These are phyloP conservation scores for Aspergillus taichungensis DNA, from an alignment of 495 filamentous ascomycete species.

Conservation along the genomic window DNA sequence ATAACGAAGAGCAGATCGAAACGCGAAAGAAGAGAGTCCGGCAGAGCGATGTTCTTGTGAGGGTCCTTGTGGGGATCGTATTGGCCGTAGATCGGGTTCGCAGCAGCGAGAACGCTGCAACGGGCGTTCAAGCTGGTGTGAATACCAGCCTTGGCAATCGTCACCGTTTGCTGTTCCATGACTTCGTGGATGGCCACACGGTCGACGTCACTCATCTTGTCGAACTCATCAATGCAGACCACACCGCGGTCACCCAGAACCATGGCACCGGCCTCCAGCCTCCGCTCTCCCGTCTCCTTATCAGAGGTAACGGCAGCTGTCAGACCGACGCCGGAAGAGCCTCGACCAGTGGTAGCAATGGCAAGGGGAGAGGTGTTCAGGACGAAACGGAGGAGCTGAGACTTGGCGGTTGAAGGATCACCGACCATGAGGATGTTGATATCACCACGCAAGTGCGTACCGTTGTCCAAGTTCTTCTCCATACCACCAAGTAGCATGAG, in stretches of 20 bases:
- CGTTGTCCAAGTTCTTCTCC: constrained; percentile 98
- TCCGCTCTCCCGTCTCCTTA: constrained; percentile 93
- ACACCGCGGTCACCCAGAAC: constrained; percentile 95
- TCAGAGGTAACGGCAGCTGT: constrained; percentile 94
- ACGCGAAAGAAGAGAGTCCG: constrained; percentile 94
- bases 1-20: constrained; percentile 98
- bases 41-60: constrained; percentile 95
- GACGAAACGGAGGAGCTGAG: constrained; percentile 93
- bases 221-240: constrained; percentile 99
- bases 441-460: constrained; percentile 94
- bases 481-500: constrained; percentile 96
- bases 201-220: constrained; percentile 99
- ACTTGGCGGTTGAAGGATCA: constrained; percentile 97
- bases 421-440: constrained; percentile 99
- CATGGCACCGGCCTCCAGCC: constrained; percentile 97
- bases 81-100: constrained; percentile 96
- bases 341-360: constrained; percentile 94
- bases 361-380: constrained; percentile 95
- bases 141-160: constrained; percentile 97
- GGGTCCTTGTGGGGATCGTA: constrained; percentile 99
- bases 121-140: constrained; percentile 96
- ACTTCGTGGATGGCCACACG: constrained; percentile 99
- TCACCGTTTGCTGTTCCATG: constrained; percentile 99
- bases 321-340: constrained; percentile 95
- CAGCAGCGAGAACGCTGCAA: constrained; percentile 93